phyloP scores from a whole-genome alignment of 495 filamentous ascomycete genomes.

The Tuber magnatum region DNA sequence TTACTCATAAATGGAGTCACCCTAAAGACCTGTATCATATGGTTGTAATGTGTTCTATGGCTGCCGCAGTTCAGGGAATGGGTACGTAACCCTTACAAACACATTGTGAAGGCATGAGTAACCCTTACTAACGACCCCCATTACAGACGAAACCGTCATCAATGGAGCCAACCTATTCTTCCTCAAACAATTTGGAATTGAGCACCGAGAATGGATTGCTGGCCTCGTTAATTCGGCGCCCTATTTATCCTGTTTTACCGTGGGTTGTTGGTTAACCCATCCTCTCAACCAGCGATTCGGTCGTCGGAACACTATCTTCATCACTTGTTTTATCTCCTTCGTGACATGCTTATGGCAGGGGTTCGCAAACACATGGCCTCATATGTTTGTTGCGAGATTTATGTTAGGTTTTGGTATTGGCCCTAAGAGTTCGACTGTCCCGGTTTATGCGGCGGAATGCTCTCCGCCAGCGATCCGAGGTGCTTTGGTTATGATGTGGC shows the following conservation, averaged over 20 bases:
- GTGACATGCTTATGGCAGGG: slow-evolving; percentile 71
- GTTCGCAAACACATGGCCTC: slow-evolving; percentile 61
- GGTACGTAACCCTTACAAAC: slow-evolving; percentile 43
- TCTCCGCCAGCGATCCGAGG: slow-evolving; percentile 65
- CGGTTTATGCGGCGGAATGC: slow-evolving; percentile 71
- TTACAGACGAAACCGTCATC: slow-evolving; percentile 68
- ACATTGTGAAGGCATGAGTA: background rate
- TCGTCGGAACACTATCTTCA: slow-evolving; percentile 75
- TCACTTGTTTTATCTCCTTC: slow-evolving; percentile 61
- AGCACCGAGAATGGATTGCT: slow-evolving; percentile 55
- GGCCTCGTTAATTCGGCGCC: slow-evolving; percentile 63
- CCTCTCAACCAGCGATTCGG: slow-evolving; percentile 63
- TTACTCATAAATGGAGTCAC: slow-evolving; percentile 65
- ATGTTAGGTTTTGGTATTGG: slow-evolving; percentile 70
- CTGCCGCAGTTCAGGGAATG: slow-evolving; percentile 65
- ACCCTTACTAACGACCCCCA: slow-evolving; percentile 40
- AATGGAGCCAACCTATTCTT: slow-evolving; percentile 71
- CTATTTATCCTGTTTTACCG: slow-evolving; percentile 68
- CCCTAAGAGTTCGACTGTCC: slow-evolving; percentile 71
- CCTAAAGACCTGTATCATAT: slow-evolving; percentile 63
- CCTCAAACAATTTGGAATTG: slow-evolving; percentile 60
- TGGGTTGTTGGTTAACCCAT: slow-evolving; percentile 77
- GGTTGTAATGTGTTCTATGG: slow-evolving; percentile 56
- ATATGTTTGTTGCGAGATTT: slow-evolving; percentile 63
- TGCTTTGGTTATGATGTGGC: slow-evolving; percentile 74